Percentiles rank a stretch among this genome's conserved stretches.
Evolutionary conservation across 1,284 basidiomycete genomes (phyloP).

Genomic region (Ganoderma boninense): DNA sequence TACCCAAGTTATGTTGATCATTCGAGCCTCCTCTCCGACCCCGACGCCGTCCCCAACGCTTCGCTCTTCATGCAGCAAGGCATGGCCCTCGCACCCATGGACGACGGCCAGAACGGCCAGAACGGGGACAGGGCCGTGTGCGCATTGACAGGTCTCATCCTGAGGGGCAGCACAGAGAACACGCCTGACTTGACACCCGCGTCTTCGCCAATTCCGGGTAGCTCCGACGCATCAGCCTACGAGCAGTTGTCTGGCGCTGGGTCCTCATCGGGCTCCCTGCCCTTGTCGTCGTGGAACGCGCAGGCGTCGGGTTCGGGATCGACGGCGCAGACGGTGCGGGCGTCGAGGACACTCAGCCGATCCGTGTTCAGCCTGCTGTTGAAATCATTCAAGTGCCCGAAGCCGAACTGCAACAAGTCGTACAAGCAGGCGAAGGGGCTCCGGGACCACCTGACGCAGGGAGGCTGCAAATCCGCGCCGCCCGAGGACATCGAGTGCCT

Average conservation of each 20-base stretch:
- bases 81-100: constrained; percentile 38
- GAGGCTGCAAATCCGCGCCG: constrained; percentile 92
- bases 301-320: constrained; percentile 24
- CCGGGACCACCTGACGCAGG: constrained; percentile 96
- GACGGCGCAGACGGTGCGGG: constrained; percentile 43
- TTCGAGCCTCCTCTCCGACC: constrained; percentile 66
- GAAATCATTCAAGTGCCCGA: constrained; percentile 97
- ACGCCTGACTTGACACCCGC: constrained; percentile 52
- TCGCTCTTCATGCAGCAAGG: constrained; percentile 39
- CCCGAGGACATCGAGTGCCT: constrained; percentile 81
- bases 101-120: constrained; percentile 33
- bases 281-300: not conserved
- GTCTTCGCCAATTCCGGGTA: constrained; percentile 45
- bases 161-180: constrained; percentile 49
- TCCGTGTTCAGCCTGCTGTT: constrained; percentile 63
- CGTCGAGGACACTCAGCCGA: constrained; percentile 58
- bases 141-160: constrained; percentile 73
- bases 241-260: constrained; percentile 33
- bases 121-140: constrained; percentile 46
- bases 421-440: constrained; percentile 98
- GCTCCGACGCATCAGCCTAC: constrained; percentile 29
- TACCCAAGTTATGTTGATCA: constrained; percentile 70
- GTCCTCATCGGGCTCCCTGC: not conserved
- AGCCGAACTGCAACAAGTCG: constrained; percentile 96
- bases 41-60: constrained; percentile 53